phyloP scores from a whole-genome alignment of 805 yeast species.

The Saturnispora mendoncae region DNA sequence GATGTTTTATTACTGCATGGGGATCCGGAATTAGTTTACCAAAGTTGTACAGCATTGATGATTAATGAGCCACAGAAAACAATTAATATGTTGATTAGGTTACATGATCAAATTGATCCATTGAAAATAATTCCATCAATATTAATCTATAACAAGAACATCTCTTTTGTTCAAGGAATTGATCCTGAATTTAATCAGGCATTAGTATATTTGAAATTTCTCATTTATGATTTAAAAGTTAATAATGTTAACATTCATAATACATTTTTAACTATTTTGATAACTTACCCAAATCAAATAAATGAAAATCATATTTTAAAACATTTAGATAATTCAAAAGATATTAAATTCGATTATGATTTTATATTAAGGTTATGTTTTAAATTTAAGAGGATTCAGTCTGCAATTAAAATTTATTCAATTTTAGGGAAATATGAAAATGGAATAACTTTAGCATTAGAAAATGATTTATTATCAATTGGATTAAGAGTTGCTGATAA shows the following conservation, averaged over 20 bases:
- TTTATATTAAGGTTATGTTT: conserved; percentile 69
- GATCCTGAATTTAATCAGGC: conserved; percentile 50
- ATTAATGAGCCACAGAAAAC: conserved; percentile 62
- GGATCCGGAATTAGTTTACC: conserved; percentile 45
- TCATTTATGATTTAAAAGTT: conserved; percentile 37
- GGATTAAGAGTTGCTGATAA: conserved; percentile 52
- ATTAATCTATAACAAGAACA: conserved; percentile 52
- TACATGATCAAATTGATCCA: conserved; percentile 44
- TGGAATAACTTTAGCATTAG: conserved; percentile 69
- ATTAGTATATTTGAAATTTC: conserved; percentile 50
- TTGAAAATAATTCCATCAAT: conserved; percentile 67
- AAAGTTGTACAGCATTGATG: conserved; percentile 59
- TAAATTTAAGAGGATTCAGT: conserved; percentile 44
- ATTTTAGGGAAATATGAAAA: conserved; percentile 63
- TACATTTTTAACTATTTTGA: conserved; percentile 57
- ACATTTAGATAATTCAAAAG: conserved; percentile 35
- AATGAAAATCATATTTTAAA: conserved; percentile 41
- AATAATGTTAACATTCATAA: conserved; percentile 52
- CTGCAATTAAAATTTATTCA: conserved; percentile 70
- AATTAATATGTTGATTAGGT: conserved; percentile 68
- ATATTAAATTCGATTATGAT: conserved; percentile 53
- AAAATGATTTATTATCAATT: conserved; percentile 46
- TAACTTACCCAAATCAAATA: conserved; percentile 36
- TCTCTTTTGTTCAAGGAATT: conserved; percentile 27
- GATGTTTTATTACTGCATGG: conserved; percentile 44